Percentiles rank a stretch among this genome's conserved stretches.
Evolutionary conservation across 2,329 filamentous ascomycete genomes (phyloP).

Genomic region (Aspergillus phoenicis): DNA sequence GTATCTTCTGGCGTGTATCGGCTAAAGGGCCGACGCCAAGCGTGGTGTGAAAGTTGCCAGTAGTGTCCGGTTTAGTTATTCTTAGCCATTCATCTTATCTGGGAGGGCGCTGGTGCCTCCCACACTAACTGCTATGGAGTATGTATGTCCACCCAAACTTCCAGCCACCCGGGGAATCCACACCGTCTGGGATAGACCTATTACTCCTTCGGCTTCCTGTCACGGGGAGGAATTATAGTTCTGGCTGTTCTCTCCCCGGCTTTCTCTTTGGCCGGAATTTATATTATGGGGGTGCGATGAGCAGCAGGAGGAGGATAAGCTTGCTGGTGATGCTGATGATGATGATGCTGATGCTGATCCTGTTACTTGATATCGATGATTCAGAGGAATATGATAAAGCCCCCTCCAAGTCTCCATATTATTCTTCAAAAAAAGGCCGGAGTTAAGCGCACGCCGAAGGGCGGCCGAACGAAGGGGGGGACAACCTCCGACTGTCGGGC

Average conservation of each 20-base stretch:
- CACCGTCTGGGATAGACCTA: background rate
- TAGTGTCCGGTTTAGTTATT: conserved; percentile 5
- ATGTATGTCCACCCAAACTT: background rate
- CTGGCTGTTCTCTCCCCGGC: background rate
- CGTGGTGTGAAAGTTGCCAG: background rate
- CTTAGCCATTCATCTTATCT: background rate
- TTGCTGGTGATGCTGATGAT: background rate
- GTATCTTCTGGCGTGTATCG: background rate
- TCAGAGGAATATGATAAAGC: background rate
- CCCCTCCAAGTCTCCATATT: conserved; percentile 4
- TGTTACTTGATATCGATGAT: background rate
- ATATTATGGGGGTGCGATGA: too few species aligned
- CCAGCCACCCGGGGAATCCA: conserved; percentile 4
- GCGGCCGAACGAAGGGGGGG: conserved; percentile 4
- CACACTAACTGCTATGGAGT: background rate
- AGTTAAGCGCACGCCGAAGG: conserved; percentile 12
- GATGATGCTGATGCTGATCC: background rate
- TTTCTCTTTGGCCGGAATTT: background rate
- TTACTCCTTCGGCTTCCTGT: conserved; percentile 2
- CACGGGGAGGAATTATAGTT: background rate
- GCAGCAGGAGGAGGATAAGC: background rate
- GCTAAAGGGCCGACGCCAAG: background rate
- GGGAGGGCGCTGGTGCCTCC: background rate
- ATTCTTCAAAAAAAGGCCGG: conserved; percentile 10
- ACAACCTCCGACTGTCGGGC: conserved; percentile 2